Evolutionary conservation across 2,329 filamentous ascomycete species (phyloP).

Genomic region (Penicillium decumbens): DNA sequence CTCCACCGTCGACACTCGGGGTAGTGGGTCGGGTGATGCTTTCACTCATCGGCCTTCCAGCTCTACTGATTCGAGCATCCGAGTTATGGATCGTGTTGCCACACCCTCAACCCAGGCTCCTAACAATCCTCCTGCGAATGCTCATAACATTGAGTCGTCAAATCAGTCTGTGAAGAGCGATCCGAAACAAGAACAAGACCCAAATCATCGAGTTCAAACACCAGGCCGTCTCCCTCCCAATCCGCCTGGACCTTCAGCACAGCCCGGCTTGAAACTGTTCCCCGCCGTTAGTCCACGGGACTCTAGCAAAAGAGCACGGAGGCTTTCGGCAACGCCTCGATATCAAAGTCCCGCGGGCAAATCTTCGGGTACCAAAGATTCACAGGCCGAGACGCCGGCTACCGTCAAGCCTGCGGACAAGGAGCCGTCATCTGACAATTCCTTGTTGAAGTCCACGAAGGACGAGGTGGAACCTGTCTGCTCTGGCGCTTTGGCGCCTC

Average conservation of each 20-base stretch:
- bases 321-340: conserved; percentile 20
- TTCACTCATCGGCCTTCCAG: conserved; percentile 6
- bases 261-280: conserved; percentile 30
- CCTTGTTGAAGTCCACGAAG: not conserved
- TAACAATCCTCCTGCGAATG: not conserved
- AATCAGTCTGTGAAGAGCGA: conserved; percentile 2
- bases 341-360: conserved; percentile 13
- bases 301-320: conserved; percentile 27
- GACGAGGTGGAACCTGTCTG: conserved; percentile 1
- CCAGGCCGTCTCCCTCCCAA: conserved; percentile 8
- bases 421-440: not conserved
- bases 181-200: conserved; percentile 1
- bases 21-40: conserved; percentile 8
- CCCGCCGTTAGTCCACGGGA: conserved; percentile 31
- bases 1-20: conserved; percentile 10
- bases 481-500: not conserved
- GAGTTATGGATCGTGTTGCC: not conserved
- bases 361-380: not conserved
- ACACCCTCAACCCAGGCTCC: not conserved
- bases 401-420: not conserved
- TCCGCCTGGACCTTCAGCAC: conserved; percentile 12
- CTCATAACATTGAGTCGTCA: not conserved
- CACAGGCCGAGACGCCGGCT: not conserved
- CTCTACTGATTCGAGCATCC: conserved; percentile 6
- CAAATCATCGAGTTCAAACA: not conserved